Evolutionary conservation across 2,329 filamentous ascomycete species (phyloP), one percentile per base, ranked within the genome.

Genomic region (Fusarium buxicola): DNA sequence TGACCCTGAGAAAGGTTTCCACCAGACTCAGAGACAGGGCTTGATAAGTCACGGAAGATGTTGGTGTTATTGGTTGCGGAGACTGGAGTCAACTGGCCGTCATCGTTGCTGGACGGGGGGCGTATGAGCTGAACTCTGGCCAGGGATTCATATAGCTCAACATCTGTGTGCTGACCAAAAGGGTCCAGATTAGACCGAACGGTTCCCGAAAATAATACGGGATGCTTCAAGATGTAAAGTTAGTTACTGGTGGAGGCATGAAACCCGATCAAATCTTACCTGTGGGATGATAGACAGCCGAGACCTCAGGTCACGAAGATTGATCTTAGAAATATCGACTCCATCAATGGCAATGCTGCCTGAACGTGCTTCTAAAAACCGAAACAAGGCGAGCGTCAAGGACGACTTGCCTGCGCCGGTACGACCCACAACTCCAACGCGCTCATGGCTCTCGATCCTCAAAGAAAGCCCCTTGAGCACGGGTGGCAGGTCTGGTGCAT

Each of bases 381-480:
- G 87, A 81, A 93, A 92, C 2, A 93, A 78, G 0, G 90, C 89
- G 2, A 92, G 78, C 0, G 90, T 92, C 11, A 93, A 77, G 0
- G 88, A 90, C 0, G 88, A 91, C 75, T 93, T 93, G 45, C 90
- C 90, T 0, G 90, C 90, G 4, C 90, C 90, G 0, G 91, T 93
- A 12, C 91, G 85, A 7, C 91, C 91, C 3, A 93, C 88, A 5
- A 92, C 86, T 12, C 89, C 90, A 16, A 93, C 78, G 5, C 90
- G 81, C 75, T 92, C 85, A 58, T 88, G 88, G 44, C 83, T 80
- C 25, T 85, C 79, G 10, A 92, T 83, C 15, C 75, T 77, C 73
- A 94, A 92, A 2, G 80, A 86, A 10, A 93, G 77, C 0, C 86
- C 87, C 72, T 87, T 90, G 1, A 93, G 79, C 0, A 92, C 89